Evolutionary conservation across 345 rosid genomes (phyloP).

Genomic region (Raphanus sativus): DNA sequence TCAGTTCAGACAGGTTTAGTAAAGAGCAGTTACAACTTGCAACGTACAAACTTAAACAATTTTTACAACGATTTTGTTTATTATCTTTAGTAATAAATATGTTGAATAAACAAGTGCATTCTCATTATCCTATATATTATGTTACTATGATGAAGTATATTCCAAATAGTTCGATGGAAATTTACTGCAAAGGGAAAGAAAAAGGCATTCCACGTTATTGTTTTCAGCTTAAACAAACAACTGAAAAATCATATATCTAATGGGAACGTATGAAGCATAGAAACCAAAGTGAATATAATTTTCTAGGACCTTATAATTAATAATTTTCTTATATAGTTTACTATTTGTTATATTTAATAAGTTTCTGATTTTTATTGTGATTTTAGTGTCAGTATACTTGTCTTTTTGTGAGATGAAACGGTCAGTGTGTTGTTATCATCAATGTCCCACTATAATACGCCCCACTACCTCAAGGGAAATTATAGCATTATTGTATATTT

Average conservation of each 20-base stretch:
- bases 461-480: conserved; percentile 1
- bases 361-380: conserved; percentile 1
- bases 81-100: not conserved
- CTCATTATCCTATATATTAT: not conserved
- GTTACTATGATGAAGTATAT: not conserved
- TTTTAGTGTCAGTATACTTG: conserved; percentile 20
- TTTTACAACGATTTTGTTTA: not conserved
- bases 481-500: conserved; percentile 1
- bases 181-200: not conserved
- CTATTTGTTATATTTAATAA: not conserved
- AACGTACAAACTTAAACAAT: not conserved
- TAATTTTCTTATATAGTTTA: not conserved
- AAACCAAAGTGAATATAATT: not conserved
- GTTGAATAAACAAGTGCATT: not conserved
- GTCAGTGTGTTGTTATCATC: conserved; percentile 30
- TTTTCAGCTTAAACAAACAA: not conserved
- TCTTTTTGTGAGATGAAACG: conserved; percentile 24
- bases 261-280: not conserved
- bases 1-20: conserved; percentile 18
- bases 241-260: not conserved
- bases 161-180: not conserved
- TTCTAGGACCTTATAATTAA: not conserved
- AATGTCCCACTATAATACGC: conserved; percentile 15
- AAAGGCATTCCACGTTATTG: not conserved
- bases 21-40: conserved; percentile 24